phyloP scores from a whole-genome alignment of 1,139 yeast species.

The Geotrichum aggregatum region DNA sequence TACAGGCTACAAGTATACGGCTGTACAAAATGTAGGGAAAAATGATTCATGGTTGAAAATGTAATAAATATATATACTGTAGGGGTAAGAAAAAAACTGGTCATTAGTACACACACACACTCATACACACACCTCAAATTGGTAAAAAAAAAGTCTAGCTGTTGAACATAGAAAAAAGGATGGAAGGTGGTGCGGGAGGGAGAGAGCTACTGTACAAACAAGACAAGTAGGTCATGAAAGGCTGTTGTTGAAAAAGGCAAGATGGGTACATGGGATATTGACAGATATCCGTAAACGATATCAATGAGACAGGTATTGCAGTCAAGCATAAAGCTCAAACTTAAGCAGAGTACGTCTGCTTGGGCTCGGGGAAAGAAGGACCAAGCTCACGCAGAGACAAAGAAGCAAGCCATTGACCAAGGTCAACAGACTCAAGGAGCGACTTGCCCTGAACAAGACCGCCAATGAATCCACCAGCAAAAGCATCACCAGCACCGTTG shows the following conservation, averaged over 20 bases:
- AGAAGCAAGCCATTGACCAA: slow-evolving; percentile 97
- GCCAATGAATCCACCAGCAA: slow-evolving; percentile 95
- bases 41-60: not conserved
- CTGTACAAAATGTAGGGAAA: not conserved
- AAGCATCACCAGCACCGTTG: slow-evolving; percentile 99
- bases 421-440: slow-evolving; percentile 58
- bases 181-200: not conserved
- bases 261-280: no score
- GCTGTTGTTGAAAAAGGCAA: not conserved
- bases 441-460: slow-evolving; percentile 74
- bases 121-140: no score
- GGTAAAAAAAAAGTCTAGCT: not conserved
- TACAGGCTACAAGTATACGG: not conserved
- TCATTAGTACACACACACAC: no score
- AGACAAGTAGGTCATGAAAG: not conserved
- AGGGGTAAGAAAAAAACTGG: slow-evolving; percentile 1
- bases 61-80: no score
- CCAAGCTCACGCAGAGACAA: slow-evolving; percentile 90
- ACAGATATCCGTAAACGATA: no score
- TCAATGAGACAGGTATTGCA: no score
- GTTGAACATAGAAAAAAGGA: not conserved
- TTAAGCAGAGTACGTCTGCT: slow-evolving; percentile 48
- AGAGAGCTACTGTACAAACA: not conserved
- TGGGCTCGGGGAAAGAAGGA: slow-evolving; percentile 82
- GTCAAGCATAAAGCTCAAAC: no score